phyloP scores from a whole-genome alignment of 352 stramenopile species.

The Globisporangium carolinianum region DNA sequence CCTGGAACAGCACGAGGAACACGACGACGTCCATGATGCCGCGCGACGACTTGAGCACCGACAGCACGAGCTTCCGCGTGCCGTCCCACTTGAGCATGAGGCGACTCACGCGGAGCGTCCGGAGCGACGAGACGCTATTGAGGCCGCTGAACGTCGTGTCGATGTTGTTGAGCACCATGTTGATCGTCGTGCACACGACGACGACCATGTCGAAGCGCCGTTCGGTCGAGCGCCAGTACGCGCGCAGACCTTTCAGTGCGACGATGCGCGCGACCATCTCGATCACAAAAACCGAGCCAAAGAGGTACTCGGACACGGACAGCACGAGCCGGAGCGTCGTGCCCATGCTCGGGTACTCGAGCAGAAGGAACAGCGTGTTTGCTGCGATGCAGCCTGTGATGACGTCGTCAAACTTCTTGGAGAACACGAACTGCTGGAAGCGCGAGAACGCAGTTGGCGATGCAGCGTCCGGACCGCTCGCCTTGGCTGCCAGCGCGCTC shows the following conservation, averaged over 20 bases:
- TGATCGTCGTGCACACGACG: slow-evolving; percentile 54
- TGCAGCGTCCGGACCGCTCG: background rate
- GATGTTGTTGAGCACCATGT: slow-evolving; percentile 69
- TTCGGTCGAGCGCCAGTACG: slow-evolving; percentile 54
- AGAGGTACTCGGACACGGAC: slow-evolving; percentile 63
- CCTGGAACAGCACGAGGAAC: slow-evolving; percentile 71
- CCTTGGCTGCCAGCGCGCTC: slow-evolving; percentile 1
- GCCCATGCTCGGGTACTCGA: slow-evolving; percentile 63
- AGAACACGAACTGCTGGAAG: slow-evolving; percentile 53
- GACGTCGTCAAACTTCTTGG: slow-evolving; percentile 67
- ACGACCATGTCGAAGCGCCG: slow-evolving; percentile 69
- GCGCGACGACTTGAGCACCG: slow-evolving; percentile 72
- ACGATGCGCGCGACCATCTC: slow-evolving; percentile 62
- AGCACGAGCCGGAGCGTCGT: slow-evolving; percentile 24
- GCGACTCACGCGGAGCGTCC: slow-evolving; percentile 59
- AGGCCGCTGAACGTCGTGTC: slow-evolving; percentile 42
- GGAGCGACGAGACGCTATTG: slow-evolving; percentile 60
- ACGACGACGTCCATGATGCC: slow-evolving; percentile 66
- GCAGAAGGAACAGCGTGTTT: slow-evolving; percentile 60
- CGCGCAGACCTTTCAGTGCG: slow-evolving; percentile 37
- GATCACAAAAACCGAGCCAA: slow-evolving; percentile 48
- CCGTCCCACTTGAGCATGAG: slow-evolving; percentile 81
- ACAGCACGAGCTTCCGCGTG: slow-evolving; percentile 71
- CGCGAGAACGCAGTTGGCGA: slow-evolving; percentile 1
- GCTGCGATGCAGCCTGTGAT: slow-evolving; percentile 59